Percentiles rank a stretch among this genome's conserved stretches.
phyloP scores from a whole-genome alignment of 331 rosid species.

The Ulmus americana region DNA sequence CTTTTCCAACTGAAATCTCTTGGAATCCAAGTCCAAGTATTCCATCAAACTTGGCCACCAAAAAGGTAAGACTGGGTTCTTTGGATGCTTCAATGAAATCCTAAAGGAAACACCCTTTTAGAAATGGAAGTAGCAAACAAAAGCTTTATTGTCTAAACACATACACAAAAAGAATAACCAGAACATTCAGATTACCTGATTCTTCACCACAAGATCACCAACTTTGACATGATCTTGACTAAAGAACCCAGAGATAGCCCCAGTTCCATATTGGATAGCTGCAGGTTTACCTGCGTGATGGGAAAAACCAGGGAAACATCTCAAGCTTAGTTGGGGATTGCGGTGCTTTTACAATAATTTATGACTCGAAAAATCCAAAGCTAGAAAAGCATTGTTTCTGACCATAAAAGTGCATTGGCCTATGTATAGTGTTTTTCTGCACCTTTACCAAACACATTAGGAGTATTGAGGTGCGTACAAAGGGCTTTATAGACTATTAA shows the following conservation, averaged over 20 bases:
- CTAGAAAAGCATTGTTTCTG: too few relatives aligned
- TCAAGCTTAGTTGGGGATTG: not conserved
- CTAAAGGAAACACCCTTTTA: constrained; percentile 19
- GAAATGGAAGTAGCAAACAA: not conserved
- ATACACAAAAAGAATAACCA: not conserved
- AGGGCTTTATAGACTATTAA: too few relatives aligned
- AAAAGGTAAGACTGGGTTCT: constrained; percentile 54
- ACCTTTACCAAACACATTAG: too few relatives aligned
- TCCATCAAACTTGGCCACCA: constrained; percentile 63
- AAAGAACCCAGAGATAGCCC: constrained; percentile 61
- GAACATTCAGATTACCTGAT: constrained; percentile 36
- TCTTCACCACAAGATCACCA: constrained; percentile 51
- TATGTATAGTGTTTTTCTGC: too few relatives aligned
- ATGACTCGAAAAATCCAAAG: too few relatives aligned
- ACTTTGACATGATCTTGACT: constrained; percentile 52
- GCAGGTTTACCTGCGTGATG: constrained; percentile 50
- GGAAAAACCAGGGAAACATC: constrained; percentile 1
- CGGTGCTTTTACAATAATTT: too few relatives aligned
- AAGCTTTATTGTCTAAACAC: not conserved
- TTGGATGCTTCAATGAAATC: constrained; percentile 65
- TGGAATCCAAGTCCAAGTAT: constrained; percentile 65
- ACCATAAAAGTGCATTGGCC: too few relatives aligned
- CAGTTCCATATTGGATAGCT: constrained; percentile 56
- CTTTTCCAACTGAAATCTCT: constrained; percentile 57
- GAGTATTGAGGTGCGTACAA: too few relatives aligned